phyloP scores from a whole-genome alignment of 2,329 filamentous ascomycete genomes.

The Trichoderma brevicompactum region DNA sequence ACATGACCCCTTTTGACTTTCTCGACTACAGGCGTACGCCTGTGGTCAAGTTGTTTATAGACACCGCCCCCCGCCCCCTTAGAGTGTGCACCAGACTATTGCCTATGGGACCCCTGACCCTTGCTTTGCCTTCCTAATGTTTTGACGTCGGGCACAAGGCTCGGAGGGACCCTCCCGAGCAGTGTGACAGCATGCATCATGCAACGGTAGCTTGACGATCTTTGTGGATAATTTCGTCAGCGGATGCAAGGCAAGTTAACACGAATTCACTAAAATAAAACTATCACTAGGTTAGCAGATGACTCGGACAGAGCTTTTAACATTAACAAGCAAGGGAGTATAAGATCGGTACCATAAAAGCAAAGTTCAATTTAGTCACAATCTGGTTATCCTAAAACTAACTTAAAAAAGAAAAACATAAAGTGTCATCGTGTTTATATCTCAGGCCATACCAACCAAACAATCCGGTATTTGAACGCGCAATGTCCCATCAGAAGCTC shows the following conservation, averaged over 20 bases:
- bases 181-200: neutral
- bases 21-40: slow-evolving; percentile 18
- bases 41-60: neutral
- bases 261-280: neutral
- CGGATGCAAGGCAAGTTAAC: neutral
- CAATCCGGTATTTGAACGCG: neutral
- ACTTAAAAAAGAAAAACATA: neutral
- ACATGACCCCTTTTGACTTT: neutral
- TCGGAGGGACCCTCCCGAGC: neutral
- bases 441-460: neutral
- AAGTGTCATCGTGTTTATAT: neutral
- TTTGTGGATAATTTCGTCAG: neutral
- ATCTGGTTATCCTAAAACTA: slow-evolving; percentile 16
- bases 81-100: neutral
- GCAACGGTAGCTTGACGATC: neutral
- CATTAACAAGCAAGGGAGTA: neutral
- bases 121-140: neutral
- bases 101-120: neutral
- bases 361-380: slow-evolving; percentile 19
- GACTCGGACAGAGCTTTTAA: neutral
- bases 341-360: neutral
- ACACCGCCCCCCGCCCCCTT: neutral
- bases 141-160: neutral
- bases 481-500: neutral
- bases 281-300: neutral